These are phyloP conservation scores for Plenodomus biglobosus DNA, from an alignment of 2,329 filamentous ascomycete genomes.

Conservation along the genomic window DNA sequence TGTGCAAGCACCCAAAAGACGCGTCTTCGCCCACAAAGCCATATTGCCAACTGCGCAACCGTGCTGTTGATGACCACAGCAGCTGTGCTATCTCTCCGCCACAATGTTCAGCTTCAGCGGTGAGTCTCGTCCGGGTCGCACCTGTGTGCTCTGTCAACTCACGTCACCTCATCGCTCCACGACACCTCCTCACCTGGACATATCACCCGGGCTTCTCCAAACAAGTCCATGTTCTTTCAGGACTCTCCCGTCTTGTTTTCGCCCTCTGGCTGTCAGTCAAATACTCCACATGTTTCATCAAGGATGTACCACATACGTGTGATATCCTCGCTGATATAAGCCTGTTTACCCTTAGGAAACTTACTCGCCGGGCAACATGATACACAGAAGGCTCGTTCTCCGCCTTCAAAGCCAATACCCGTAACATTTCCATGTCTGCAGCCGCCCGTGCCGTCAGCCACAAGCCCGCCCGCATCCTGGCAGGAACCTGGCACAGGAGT, in stretches of 20 bases:
- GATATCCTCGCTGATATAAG: slow-evolving; percentile 33
- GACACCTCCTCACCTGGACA: neutral
- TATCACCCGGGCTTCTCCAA: neutral
- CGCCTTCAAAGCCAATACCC: slow-evolving; percentile 53
- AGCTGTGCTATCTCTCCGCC: slow-evolving; percentile 5
- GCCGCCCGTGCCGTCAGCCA: slow-evolving; percentile 37
- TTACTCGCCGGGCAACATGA: slow-evolving; percentile 46
- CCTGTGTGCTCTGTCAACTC: slow-evolving; percentile 2
- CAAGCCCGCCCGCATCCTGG: slow-evolving; percentile 34
- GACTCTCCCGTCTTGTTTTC: too few species aligned
- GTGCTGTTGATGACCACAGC: slow-evolving; percentile 1
- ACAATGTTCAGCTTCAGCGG: slow-evolving; percentile 44
- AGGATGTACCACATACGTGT: slow-evolving; percentile 25
- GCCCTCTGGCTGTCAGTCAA: slow-evolving; percentile 17
- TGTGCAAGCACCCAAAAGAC: neutral
- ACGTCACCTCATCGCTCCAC: slow-evolving; percentile 5
- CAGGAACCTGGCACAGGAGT: slow-evolving; percentile 46
- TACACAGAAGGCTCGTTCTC: slow-evolving; percentile 45
- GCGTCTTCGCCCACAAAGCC: neutral
- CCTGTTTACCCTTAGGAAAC: slow-evolving; percentile 28
- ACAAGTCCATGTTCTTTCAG: neutral
- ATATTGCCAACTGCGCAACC: slow-evolving; percentile 5
- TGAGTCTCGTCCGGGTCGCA: slow-evolving; percentile 23
- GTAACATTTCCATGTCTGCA: slow-evolving; percentile 56
- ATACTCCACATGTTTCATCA: slow-evolving; percentile 34